Conservation (phyloP, 805 yeast species). For the Priceomyces fermenticarens region DNA sequence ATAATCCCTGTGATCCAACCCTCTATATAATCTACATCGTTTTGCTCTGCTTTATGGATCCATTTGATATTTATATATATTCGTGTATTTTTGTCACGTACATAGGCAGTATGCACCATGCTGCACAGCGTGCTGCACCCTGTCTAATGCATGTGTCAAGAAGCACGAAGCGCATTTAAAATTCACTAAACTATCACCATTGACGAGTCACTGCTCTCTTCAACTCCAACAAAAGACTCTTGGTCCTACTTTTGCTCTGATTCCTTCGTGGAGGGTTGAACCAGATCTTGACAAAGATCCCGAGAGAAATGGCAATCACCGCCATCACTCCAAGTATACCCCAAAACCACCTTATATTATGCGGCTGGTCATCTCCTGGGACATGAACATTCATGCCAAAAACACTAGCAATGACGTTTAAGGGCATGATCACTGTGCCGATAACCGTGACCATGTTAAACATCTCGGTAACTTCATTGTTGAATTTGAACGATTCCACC, state of each 20-base stretch:
- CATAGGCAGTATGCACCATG: too few species aligned
- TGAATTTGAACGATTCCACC: conserved; percentile 85
- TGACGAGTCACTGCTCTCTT: too few species aligned
- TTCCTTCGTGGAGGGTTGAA: conserved; percentile 9
- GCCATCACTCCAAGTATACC: conserved; percentile 30
- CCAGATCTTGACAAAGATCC: conserved; percentile 19
- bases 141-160: too few species aligned
- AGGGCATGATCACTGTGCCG: conserved; percentile 87
- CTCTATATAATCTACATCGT: too few species aligned
- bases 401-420: conserved; percentile 85
- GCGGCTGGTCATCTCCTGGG: conserved; percentile 58
- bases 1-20: too few species aligned
- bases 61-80: too few species aligned
- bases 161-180: too few species aligned
- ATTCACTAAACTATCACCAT: too few species aligned
- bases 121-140: too few species aligned
- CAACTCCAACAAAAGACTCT: too few species aligned
- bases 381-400: conserved; percentile 94
- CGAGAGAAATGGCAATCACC: conserved; percentile 11
- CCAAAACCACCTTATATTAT: conserved; percentile 22
- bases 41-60: too few species aligned
- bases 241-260: conserved; percentile 5
- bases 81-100: too few species aligned
- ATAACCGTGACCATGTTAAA: conserved; percentile 84
- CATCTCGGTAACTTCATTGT: conserved; percentile 81